phyloP scores from a whole-genome alignment of 2,329 filamentous ascomycete genomes.

The Verticillium klebahnii region DNA sequence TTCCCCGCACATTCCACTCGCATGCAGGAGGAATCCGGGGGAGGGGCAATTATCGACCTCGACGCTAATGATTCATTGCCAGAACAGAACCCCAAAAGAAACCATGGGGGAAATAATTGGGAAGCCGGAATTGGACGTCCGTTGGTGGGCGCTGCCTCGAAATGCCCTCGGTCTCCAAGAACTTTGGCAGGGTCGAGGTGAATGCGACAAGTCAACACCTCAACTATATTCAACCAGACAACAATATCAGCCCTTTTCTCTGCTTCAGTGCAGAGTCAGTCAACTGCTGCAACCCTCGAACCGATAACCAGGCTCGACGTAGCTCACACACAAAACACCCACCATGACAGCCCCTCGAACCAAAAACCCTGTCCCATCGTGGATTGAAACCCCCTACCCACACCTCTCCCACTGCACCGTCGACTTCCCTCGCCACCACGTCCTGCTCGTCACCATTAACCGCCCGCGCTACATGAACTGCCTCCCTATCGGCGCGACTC shows the following conservation, averaged over 20 bases:
- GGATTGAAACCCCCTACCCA: conserved; percentile 26
- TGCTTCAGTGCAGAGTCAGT: no score
- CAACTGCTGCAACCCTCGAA: no score
- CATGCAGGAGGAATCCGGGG: neutral
- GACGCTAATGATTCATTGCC: neutral
- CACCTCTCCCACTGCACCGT: conserved; percentile 26
- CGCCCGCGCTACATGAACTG: conserved; percentile 36
- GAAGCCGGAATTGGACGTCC: neutral
- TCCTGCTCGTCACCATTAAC: conserved; percentile 40
- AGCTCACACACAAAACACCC: conserved; percentile 3
- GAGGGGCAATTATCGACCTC: neutral
- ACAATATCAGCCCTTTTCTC: no score
- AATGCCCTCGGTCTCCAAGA: neutral
- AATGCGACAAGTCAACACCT: no score
- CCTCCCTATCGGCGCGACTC: conserved; percentile 28
- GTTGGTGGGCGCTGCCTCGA: neutral
- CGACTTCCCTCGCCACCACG: conserved; percentile 33
- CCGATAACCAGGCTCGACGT: no score
- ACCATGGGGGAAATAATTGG: neutral
- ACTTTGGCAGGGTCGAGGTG: no score
- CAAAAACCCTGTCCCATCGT: conserved; percentile 23
- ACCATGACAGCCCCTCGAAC: conserved; percentile 6
- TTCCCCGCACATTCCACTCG: neutral
- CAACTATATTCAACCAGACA: no score
- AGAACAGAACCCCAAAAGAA: neutral